phyloP scores from a whole-genome alignment of 2,329 filamentous ascomycete genomes.

The Ophiocordyceps camponoti-rufipedis region DNA sequence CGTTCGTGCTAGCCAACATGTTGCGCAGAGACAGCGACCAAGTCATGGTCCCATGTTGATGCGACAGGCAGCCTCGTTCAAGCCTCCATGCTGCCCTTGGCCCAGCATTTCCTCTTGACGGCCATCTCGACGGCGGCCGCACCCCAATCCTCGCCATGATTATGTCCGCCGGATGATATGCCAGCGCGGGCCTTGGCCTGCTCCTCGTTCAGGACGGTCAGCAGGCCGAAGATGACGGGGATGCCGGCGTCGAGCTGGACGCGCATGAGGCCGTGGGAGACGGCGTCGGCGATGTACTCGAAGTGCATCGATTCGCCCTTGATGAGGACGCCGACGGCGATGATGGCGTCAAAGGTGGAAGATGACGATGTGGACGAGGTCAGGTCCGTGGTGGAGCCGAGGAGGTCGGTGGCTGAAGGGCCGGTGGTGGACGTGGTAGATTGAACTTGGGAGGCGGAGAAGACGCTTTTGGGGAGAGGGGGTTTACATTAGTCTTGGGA shows the following conservation, averaged over 20 bases:
- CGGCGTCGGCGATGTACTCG: conserved; percentile 89
- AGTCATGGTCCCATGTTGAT: too few relatives aligned
- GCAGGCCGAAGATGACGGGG: conserved; percentile 78
- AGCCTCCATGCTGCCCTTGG: conserved; percentile 42
- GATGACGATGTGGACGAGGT: conserved; percentile 18
- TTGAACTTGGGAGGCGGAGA: conserved; percentile 74
- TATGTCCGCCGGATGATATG: conserved; percentile 49
- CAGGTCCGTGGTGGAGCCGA: conserved; percentile 52
- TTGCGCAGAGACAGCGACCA: too few relatives aligned
- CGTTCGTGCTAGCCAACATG: too few relatives aligned
- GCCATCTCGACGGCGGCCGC: conserved; percentile 86
- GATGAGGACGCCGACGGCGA: conserved; percentile 89
- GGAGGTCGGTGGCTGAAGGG: conserved; percentile 57
- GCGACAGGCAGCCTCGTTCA: conserved; percentile 4
- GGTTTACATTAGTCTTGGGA: neutral
- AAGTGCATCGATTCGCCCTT: conserved; percentile 99
- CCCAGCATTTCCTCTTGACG: conserved; percentile 72
- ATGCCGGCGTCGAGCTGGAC: conserved; percentile 78
- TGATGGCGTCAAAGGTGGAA: conserved; percentile 75
- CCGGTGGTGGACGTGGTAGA: conserved; percentile 38
- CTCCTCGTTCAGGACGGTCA: conserved; percentile 77
- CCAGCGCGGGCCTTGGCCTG: conserved; percentile 78
- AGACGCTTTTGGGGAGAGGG: conserved; percentile 39
- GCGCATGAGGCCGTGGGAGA: conserved; percentile 84
- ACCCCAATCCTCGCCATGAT: conserved; percentile 96